phyloP scores from a whole-genome alignment of 768 basidiomycete genomes.

The Boletus reticuloceps region DNA sequence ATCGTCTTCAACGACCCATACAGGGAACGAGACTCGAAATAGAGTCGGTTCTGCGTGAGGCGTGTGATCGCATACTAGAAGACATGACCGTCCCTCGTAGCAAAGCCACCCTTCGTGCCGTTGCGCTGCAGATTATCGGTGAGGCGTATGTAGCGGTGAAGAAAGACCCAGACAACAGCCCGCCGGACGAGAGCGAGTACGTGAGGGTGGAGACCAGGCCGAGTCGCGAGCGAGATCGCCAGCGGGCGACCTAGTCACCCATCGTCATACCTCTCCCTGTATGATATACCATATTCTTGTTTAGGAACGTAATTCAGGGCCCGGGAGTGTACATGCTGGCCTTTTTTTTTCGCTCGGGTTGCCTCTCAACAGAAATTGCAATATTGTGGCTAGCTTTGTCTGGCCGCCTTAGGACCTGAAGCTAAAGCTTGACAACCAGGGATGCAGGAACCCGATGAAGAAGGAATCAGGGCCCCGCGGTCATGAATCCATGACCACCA shows the following conservation, averaged over 20 bases:
- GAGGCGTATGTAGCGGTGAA: conserved; percentile 71
- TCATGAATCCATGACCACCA: too few relatives aligned
- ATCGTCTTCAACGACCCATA: not conserved
- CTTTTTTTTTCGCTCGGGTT: too few relatives aligned
- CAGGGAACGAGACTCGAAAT: conserved; percentile 91
- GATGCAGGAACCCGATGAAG: not conserved
- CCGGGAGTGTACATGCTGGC: too few relatives aligned
- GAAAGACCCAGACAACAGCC: conserved; percentile 48
- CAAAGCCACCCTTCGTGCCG: conserved; percentile 70
- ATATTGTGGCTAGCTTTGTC: too few relatives aligned
- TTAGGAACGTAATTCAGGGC: conserved; percentile 1
- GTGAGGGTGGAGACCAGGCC: conserved; percentile 76
- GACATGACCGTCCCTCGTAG: conserved; percentile 50
- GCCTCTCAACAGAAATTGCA: not conserved
- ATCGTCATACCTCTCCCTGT: not conserved
- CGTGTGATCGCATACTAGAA: conserved; percentile 76
- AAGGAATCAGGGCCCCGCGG: not conserved
- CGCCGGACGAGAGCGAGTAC: conserved; percentile 70
- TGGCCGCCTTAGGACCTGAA: too few relatives aligned
- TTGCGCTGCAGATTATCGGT: conserved; percentile 81
- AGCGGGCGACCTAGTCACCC: conserved; percentile 20
- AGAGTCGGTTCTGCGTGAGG: conserved; percentile 85
- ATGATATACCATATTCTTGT: conserved; percentile 9
- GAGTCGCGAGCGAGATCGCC: conserved; percentile 48
- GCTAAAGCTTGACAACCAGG: not conserved